Evolutionary conservation across 2,329 filamentous ascomycete genomes (phyloP).

Genomic region (Colletotrichum limetticola): DNA sequence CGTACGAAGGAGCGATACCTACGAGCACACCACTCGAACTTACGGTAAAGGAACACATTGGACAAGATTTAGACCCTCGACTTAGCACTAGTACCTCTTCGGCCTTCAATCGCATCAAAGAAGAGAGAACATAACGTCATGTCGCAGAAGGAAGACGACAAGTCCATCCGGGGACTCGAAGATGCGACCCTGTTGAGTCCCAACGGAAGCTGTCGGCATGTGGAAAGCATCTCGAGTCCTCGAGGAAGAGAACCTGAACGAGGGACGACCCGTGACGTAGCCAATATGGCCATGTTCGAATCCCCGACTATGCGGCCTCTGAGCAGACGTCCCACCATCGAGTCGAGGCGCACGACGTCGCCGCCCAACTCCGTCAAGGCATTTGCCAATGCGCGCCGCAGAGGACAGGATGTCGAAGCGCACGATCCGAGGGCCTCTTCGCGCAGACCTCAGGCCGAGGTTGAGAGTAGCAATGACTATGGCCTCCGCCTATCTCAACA

Average conservation of each 20-base stretch:
- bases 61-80: background rate
- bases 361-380: conserved; percentile 96
- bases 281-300: background rate
- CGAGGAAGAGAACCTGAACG: conserved; percentile 10
- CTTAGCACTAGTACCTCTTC: background rate
- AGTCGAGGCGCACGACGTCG: conserved; percentile 48
- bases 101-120: background rate
- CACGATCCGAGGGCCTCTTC: conserved; percentile 53
- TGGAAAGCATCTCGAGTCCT: background rate
- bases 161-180: background rate
- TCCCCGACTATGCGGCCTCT: conserved; percentile 11
- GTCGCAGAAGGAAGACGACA: background rate
- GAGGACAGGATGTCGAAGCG: conserved; percentile 76
- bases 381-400: conserved; percentile 88
- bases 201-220: background rate
- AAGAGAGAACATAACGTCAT: background rate
- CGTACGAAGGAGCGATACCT: background rate
- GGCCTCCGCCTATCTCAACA: conserved; percentile 63
- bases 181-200: background rate
- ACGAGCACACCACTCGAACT: background rate
- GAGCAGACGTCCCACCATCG: conserved; percentile 65
- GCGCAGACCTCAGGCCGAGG: conserved; percentile 49
- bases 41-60: background rate
- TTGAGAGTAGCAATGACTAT: conserved; percentile 47
- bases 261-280: background rate